Conservation (phyloP, 75 land plant genomes). For the Chamaecyparis obtusa region DNA sequence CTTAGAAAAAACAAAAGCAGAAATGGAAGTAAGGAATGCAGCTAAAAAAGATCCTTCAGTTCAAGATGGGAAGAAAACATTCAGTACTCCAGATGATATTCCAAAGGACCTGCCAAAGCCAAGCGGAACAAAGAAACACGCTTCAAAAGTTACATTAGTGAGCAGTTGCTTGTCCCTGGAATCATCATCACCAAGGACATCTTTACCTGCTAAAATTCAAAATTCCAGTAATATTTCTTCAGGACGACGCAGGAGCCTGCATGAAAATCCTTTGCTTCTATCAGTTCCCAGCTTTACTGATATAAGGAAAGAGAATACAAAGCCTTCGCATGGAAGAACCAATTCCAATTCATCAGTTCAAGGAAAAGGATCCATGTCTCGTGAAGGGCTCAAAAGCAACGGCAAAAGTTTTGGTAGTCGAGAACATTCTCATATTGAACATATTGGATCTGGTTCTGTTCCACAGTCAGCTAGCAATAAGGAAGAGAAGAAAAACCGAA, state of each 20-base stretch:
- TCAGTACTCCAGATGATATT: conserved; percentile 1
- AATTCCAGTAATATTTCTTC: conserved; percentile 26
- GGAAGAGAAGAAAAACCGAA: conserved; percentile 55
- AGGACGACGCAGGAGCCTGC: conserved; percentile 34
- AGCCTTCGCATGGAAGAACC: conserved; percentile 44
- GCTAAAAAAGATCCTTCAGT: conserved; percentile 12
- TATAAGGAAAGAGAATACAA: conserved; percentile 80
- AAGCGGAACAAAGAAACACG: not conserved
- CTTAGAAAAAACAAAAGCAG: conserved; percentile 49
- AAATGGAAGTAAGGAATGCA: conserved; percentile 26
- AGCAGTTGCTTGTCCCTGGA: not conserved
- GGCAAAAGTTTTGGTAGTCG: conserved; percentile 40
- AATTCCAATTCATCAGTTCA: conserved; percentile 16
- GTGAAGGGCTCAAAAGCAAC: conserved; percentile 39
- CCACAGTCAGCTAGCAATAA: conserved; percentile 15
- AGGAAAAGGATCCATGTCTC: not conserved
- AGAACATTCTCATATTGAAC: conserved; percentile 13
- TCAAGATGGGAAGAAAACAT: conserved; percentile 2
- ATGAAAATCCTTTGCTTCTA: conserved; percentile 65
- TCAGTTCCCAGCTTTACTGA: conserved; percentile 80
- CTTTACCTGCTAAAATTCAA: conserved; percentile 15
- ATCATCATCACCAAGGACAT: conserved; percentile 5
- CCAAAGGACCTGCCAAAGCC: not conserved
- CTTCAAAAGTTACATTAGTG: not conserved
- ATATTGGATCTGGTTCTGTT: conserved; percentile 2